Base-by-base conservation (phyloP, 2,329 filamentous ascomycete genomes). In the Verticillium nonalfalfae region DNA sequence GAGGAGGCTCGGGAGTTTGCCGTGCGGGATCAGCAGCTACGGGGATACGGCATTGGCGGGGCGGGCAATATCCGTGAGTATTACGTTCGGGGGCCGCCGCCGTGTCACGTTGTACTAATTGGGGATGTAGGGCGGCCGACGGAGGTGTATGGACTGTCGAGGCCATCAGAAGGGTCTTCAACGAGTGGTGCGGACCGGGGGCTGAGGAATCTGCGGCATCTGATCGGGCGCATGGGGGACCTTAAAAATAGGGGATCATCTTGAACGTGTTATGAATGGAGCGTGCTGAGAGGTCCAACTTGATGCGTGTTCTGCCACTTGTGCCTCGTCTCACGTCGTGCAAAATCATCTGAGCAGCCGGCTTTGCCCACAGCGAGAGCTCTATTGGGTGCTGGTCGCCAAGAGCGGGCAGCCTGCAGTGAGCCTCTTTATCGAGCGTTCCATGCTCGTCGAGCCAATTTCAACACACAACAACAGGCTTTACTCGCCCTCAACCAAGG, bases 41-140 rank as follows among this genome's bases (percentile, higher is more conserved):
- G 75, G 31, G 72, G 74, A 2, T 77, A 76, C 59, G 75, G 75
- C 15, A 77, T 77, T 40, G 75, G 75, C 3, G 75, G 75, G 2
- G 71, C 70, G 14, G 74, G 75, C 0, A 77, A 78, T 60, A 77
- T 77, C 14, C 69, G 74, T 76, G 60, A 66, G 74, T 72, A 2
- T 11, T 4, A 31, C 26, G 4, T 5, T 31, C 5, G 7, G 2
- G 7, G 21, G 21, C 15, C 3, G 36, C 7, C 4, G 56, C 7
- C 9, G 26, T 21, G 9, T 15, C 36, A 54, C 33, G 58, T n/a
- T 2, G 10, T 33, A 15, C 31, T 39, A 18, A 55, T 0, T 55
- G n/a, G n/a, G 6, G 26, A 5, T 31, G 11, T 26, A 69, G 68
- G 67, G 10, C 66, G 68, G 7, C 64, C 66, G 11, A 69, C 65